These are phyloP conservation scores for Coemansia sp. DNA, from an alignment of 192 early-diverging fungal genomes.

Conservation along the genomic window DNA sequence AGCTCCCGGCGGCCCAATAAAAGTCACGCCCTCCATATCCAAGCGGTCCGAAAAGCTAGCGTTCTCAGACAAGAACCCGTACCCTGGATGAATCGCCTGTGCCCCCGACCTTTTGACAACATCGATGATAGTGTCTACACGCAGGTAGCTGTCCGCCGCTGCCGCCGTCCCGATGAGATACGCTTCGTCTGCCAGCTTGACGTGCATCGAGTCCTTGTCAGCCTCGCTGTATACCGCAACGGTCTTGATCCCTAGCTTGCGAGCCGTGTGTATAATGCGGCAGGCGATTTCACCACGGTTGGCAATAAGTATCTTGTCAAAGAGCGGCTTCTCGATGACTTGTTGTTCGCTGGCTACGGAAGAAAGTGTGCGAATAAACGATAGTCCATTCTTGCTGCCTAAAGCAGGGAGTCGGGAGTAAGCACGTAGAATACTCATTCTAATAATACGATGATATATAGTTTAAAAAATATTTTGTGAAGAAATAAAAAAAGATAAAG, in stretches of 20 bases:
- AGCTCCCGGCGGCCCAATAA: conserved; percentile 70
- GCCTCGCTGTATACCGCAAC: conserved; percentile 94
- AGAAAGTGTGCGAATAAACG: not conserved
- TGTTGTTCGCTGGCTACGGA: conserved; percentile 6
- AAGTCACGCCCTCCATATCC: conserved; percentile 69
- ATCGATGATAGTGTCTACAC: conserved; percentile 76
- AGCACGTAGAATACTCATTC: conserved; percentile 7
- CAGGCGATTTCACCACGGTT: conserved; percentile 97
- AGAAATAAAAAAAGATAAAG: not conserved
- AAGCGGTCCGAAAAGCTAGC: conserved; percentile 76
- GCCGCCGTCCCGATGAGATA: conserved; percentile 80
- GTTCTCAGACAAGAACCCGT: conserved; percentile 95
- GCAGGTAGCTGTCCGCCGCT: conserved; percentile 80
- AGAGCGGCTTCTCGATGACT: conserved; percentile 29
- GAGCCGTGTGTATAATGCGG: conserved; percentile 89
- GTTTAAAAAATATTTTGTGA: not conserved
- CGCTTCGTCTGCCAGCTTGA: conserved; percentile 87
- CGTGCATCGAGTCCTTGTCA: conserved; percentile 85
- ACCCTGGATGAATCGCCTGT: conserved; percentile 94
- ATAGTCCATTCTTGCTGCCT: not conserved
- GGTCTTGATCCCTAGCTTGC: conserved; percentile 93
- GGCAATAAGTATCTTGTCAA: conserved; percentile 93
- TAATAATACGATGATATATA: not conserved
- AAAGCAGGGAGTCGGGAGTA: not conserved
- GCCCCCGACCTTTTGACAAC: conserved; percentile 78